Base-by-base conservation (phyloP, 805 yeast genomes). In the Torulaspora microellipsoides region DNA sequence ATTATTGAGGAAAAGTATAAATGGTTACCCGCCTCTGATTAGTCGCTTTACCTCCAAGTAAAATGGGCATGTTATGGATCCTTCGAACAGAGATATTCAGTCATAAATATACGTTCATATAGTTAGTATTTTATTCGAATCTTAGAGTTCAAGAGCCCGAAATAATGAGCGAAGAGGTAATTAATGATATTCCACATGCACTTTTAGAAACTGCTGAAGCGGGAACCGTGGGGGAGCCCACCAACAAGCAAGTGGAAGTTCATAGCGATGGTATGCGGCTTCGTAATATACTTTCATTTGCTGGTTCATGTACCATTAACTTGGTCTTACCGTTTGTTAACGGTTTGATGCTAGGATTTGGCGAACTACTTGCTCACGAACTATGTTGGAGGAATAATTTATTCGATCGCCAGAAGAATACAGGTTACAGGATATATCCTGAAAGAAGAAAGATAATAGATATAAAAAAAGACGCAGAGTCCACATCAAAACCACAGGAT, bases 341-440 rank as follows among this genome's bases (percentile, higher is more conserved):
- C 57, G 98, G 98, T 8, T 70, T 91, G 66, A 90, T 90, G 96
- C 75, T 91, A 39, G 98, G 98, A 0, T 88, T 91, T 62, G 98
- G 98, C 1, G 98, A 91, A 68, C 81, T 91, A 15, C 69, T 87
- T 46, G 98, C 98, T 8, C 96, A 90, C 61, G 97, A 91, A 58
- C 67, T 91, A 32, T 95, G 96, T 5, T 85, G 86, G 69, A 72
- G 74, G 37, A 82, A 78, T 66, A 81, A 86, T 35, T 85, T 93
- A 85, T 60, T 60, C 27, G 48, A 58, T 71, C 15, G 88, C 84
- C 5, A 89, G 89, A 11, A 75, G 73, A 57, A 88, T 79, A 40
- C 62, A 1, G 62, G 59, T 10, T 60, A 50, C 49, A 55, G 49
- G 34, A 42, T 60, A 8, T 60, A 47, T 43, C 65, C 65, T 4